phyloP scores from a whole-genome alignment of 208 protist genomes.

The Trypanosoma melophagium region DNA sequence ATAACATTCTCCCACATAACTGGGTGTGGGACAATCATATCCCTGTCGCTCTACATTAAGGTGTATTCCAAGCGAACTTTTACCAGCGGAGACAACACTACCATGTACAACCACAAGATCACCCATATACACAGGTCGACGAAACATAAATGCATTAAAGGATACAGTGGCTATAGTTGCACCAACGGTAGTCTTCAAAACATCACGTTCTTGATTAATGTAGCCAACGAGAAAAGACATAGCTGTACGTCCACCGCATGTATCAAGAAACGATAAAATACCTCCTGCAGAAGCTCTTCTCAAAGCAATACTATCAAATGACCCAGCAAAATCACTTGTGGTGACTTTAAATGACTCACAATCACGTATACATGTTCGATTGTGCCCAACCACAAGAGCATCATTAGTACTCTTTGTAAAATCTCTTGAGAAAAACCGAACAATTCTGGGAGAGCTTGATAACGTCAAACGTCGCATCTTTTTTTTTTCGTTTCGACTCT shows the following conservation, averaged over 20 bases:
- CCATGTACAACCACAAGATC: constrained; percentile 43
- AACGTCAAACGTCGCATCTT: too few relatives aligned
- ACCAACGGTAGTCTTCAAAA: not conserved
- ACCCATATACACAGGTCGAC: constrained; percentile 42
- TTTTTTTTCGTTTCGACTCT: too few relatives aligned
- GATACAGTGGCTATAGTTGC: constrained; percentile 42
- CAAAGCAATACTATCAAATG: constrained; percentile 12
- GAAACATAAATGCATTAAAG: constrained; percentile 57
- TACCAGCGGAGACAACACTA: constrained; percentile 35
- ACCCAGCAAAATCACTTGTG: constrained; percentile 28
- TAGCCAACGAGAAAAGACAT: constrained; percentile 23
- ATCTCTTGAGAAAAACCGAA: too few relatives aligned
- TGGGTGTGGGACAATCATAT: constrained; percentile 27
- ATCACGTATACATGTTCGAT: constrained; percentile 17
- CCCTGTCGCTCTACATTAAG: constrained; percentile 36
- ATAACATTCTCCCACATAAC: constrained; percentile 35
- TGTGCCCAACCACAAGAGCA: constrained; percentile 22
- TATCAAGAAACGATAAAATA: constrained; percentile 37
- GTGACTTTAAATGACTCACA: constrained; percentile 6
- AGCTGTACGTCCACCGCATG: constrained; percentile 7
- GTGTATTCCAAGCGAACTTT: constrained; percentile 42
- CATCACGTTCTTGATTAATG: not conserved
- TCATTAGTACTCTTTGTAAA: not conserved
- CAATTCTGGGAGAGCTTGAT: too few relatives aligned
- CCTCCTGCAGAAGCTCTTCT: constrained; percentile 33